Base-by-base conservation (phyloP, 208 protist species). In the Leishmania tropica region DNA sequence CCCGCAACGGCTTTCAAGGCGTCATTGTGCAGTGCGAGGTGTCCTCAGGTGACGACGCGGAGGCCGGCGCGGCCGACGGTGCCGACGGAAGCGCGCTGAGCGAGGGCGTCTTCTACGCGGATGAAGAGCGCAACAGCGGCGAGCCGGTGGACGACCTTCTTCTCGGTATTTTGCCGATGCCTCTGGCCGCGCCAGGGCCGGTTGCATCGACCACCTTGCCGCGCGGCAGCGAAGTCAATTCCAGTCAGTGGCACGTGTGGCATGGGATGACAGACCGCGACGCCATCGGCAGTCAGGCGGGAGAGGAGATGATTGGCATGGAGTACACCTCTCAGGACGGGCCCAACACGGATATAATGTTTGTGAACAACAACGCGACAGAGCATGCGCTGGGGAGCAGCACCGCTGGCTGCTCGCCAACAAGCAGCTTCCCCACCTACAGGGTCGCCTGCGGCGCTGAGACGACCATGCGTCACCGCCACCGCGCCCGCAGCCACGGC, bases 11-110 rank as follows among this genome's bases (percentile, higher is more conserved):
- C 65, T 96, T 96, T 67, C 93, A 96, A 65, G 93, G 93, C 45
- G 91, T 94, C 37, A 96, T 96, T 80, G 93, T 96, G 75, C 80
- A 92, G 67, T 94, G 90, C 62, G 90, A 90, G 48, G 76, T 90
- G 40, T 86, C 83, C 53, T 89, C 81, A 24, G 71, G 79, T 40
- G 84, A 85, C 56, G 67, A 87, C 21, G 80, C 47, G 40, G 81
- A 74, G 54, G 65, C 40, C 78, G 83, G 40, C 5, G 81, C 75
- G 15, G 80, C 47, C 28, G 84, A 79, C 21, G 79, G 72, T 19
- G 75, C 31, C 60, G 47, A 75, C 15, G 81, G 81, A n/a, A 62
- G 78, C 53, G 68, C 71, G 17, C 81, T 89, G 17, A 81, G 79
- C 82, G 87, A 93, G 60, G 92, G 90, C 45, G 87, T 96, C 53